These are phyloP conservation scores for Populus hybrid DNA, from an alignment of 441 rosid genomes.

Conservation along the genomic window DNA sequence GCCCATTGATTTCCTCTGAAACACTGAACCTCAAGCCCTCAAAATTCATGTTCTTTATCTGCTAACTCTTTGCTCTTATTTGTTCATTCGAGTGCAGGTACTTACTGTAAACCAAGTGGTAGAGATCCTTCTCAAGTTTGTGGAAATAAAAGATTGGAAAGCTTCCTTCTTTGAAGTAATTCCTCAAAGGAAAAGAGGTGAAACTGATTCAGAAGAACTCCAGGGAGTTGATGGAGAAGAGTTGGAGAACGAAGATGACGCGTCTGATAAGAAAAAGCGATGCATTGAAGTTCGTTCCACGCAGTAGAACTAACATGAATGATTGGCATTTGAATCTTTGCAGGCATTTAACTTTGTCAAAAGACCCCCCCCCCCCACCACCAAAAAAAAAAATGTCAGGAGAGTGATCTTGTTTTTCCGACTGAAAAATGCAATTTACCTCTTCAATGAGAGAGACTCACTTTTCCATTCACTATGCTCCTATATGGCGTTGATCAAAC, in stretches of 20 bases:
- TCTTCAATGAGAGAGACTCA: background rate
- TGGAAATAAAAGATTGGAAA: slow-evolving; percentile 87
- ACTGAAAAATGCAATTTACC: background rate
- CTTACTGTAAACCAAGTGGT: slow-evolving; percentile 92
- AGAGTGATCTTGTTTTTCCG: background rate
- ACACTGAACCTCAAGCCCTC: background rate
- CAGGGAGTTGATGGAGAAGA: slow-evolving; percentile 24
- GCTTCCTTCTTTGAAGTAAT: slow-evolving; percentile 79
- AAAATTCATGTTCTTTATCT: too few species aligned
- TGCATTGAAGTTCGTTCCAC: slow-evolving; percentile 8
- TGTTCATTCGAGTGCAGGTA: slow-evolving; percentile 41
- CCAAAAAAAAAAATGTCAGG: background rate
- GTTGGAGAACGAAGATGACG: slow-evolving; percentile 22
- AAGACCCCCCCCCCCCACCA: background rate
- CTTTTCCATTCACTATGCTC: background rate
- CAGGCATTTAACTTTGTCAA: background rate
- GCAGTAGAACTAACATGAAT: background rate
- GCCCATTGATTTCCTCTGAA: background rate
- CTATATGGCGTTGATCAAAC: background rate
- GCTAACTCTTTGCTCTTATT: background rate
- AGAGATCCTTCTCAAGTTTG: slow-evolving; percentile 74
- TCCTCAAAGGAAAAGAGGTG: slow-evolving; percentile 68
- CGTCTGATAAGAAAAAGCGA: slow-evolving; percentile 34
- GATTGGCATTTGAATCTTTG: background rate
- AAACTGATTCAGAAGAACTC: slow-evolving; percentile 26